Base-by-base conservation (phyloP, 768 basidiomycete genomes). In the Naganishia antarctica region DNA sequence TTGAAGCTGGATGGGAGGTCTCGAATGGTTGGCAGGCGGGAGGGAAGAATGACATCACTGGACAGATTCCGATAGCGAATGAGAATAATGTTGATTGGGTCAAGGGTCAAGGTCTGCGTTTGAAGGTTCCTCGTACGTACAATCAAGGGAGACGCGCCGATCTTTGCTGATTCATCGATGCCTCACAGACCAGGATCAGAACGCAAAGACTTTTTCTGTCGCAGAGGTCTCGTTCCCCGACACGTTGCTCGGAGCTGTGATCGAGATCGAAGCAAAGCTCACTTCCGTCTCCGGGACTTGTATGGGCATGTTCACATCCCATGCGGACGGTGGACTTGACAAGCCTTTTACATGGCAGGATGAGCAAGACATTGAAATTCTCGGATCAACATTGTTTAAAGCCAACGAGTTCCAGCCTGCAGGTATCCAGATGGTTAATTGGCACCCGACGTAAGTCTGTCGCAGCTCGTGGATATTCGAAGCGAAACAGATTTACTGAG, bases 51-150 rank as follows among this genome's bases (percentile, higher is more conserved):
- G 18, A n/a, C 3, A n/a, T 31, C 8, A 51, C 49, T 4, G 49
- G 49, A 16, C 49, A 32, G 31, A 25, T 37, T 11, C 51, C 51
- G 13, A 53, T 53, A 16, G 51, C 51, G 51, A 25, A 34, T 40
- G 32, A 16, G 18, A 25, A n/a, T 12, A 53, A 53, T 53, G 51
- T 53, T 40, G 32, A 29, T 6, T 21, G 34, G 31, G 21, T 53
- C 51, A 34, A 34, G 34, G 51, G 51, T n/a, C 6, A 34, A 34
- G 51, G 51, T 8, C 25, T 53, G 31, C 31, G 31, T 6, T 28
- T 53, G 32, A 53, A 40, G 25, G 51, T 53, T 21, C 51, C 51
- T 21, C 31, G 51, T 53, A 21, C 11, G 51, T 53, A 44, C n/a
- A n/a, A n/a, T n/a, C n/a, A n/a, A n/a, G n/a, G n/a, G n/a, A n/a